Evolutionary conservation across 768 basidiomycete genomes (phyloP), one percentile per base, ranked within the genome.

Genomic region (Lyophyllum decastes): DNA sequence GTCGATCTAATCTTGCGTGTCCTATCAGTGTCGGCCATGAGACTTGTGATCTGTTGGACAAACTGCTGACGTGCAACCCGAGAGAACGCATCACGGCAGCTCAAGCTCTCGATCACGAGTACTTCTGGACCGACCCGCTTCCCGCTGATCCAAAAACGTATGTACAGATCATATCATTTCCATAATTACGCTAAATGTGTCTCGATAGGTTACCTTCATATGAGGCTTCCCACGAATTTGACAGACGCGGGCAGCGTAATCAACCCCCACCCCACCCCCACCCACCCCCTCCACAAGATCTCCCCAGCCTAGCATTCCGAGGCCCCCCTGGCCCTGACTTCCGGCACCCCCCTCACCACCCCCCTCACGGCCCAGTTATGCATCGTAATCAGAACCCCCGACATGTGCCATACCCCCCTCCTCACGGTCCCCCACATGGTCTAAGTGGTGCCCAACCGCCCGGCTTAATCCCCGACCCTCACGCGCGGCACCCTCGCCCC

Each of bases 51-150:
- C 76, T 98, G 24, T 66, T 97, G 61, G 94, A 95, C 63, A 87
- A 86, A 66, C 74, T 98, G 34, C 76, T 98, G 25, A 85, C 79
- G 0, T 88, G 94, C 64, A 91, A 98, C 69, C 96, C 96, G 2
- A 79, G 80, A 59, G 83, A 90, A 55, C 82, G 96, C 19, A 82
- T 94, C 40, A 94, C 95, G 1, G 96, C 96, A 9, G 73, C 83
- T 2, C 82, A 93, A 57, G 95, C 95, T 0, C 80, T 98, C 52
- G 89, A 95, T 64, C 94, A 98, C 68, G 87, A 91, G 19, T 98
- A 94, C 76, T 97, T 98, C 72, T 97, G 93, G 92, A 88, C 87
- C 0, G 87, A 92, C 61, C 95, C 96, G 0, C 65, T 94, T 35
- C 92, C 95, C 34, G 90, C 90, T 21, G 90, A 92, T 73, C 91